Conservation (phyloP, 2,329 filamentous ascomycete species). For the Fonsecaea monophora region DNA sequence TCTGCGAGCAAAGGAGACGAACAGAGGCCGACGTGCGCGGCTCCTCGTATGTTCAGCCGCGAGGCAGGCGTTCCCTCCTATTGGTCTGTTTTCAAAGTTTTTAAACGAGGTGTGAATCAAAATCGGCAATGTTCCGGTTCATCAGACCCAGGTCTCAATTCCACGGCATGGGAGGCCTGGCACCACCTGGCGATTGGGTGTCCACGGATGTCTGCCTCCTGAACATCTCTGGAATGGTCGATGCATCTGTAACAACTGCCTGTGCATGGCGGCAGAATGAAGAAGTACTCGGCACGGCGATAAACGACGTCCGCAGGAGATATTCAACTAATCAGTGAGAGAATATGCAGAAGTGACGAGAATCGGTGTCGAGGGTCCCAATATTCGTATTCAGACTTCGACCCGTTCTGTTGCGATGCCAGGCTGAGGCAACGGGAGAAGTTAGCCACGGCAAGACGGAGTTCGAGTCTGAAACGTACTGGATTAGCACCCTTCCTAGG, state of each 20-base stretch:
- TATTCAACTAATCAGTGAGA: neutral
- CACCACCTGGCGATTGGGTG: neutral
- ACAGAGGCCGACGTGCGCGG: neutral
- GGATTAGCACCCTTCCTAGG: neutral
- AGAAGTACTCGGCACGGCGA: too few species aligned
- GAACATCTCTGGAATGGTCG: neutral
- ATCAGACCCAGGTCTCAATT: neutral
- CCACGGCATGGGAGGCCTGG: neutral
- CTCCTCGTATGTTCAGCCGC: neutral
- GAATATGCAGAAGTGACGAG: too few species aligned
- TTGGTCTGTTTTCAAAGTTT: neutral
- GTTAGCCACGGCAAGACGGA: neutral
- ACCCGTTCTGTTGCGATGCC: neutral
- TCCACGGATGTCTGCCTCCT: neutral
- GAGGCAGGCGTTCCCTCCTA: neutral
- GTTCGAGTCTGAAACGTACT: conserved; percentile 8
- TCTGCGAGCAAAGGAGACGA: neutral
- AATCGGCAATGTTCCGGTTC: neutral
- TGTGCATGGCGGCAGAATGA: neutral
- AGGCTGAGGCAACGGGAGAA: neutral
- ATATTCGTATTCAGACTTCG: too few species aligned
- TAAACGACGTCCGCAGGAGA: neutral
- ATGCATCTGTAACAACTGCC: too few species aligned
- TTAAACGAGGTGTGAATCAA: neutral
- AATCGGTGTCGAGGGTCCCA: too few species aligned